These are phyloP conservation scores for Penicillium crystallinum DNA, from an alignment of 495 filamentous ascomycete genomes.

Conservation along the genomic window DNA sequence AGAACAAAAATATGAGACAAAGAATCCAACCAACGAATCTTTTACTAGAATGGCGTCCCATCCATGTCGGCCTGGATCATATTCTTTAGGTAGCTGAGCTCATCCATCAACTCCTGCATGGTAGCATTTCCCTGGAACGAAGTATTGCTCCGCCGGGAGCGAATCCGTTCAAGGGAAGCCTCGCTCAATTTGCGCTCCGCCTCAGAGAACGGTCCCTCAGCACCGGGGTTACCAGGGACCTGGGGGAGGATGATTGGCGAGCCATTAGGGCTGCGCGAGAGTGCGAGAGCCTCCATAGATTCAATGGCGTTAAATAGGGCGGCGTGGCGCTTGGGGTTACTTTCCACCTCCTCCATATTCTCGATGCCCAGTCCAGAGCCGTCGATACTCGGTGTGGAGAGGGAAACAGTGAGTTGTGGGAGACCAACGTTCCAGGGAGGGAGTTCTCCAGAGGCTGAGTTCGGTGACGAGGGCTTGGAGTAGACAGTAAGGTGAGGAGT, in stretches of 20 bases:
- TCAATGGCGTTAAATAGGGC: slow-evolving; percentile 37
- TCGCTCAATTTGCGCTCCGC: slow-evolving; percentile 4
- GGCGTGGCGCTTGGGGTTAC: slow-evolving; percentile 44
- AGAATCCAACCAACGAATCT: neutral
- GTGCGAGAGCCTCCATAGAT: slow-evolving; percentile 26
- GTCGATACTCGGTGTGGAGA: slow-evolving; percentile 28
- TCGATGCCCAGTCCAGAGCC: slow-evolving; percentile 35
- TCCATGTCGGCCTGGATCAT: slow-evolving; percentile 41
- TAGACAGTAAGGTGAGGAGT: slow-evolving; percentile 37
- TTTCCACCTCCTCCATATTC: slow-evolving; percentile 34
- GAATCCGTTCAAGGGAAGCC: slow-evolving; percentile 1
- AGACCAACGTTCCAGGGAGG: slow-evolving; percentile 24
- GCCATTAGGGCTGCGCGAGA: slow-evolving; percentile 22
- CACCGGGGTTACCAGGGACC: slow-evolving; percentile 3
- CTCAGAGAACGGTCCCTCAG: neutral
- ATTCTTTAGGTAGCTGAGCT: slow-evolving; percentile 48
- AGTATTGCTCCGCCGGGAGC: slow-evolving; percentile 20
- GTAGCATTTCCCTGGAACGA: slow-evolving; percentile 28
- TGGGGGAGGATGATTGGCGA: slow-evolving; percentile 26
- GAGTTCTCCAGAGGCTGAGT: slow-evolving; percentile 27
- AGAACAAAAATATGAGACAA: neutral
- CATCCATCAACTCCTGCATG: slow-evolving; percentile 48
- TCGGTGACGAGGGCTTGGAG: slow-evolving; percentile 34
- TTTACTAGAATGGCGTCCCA: slow-evolving; percentile 20
- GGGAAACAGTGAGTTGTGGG: slow-evolving; percentile 29